Conservation (phyloP, 2,329 filamentous ascomycete species). For the Tolypocladium pustulatum region DNA sequence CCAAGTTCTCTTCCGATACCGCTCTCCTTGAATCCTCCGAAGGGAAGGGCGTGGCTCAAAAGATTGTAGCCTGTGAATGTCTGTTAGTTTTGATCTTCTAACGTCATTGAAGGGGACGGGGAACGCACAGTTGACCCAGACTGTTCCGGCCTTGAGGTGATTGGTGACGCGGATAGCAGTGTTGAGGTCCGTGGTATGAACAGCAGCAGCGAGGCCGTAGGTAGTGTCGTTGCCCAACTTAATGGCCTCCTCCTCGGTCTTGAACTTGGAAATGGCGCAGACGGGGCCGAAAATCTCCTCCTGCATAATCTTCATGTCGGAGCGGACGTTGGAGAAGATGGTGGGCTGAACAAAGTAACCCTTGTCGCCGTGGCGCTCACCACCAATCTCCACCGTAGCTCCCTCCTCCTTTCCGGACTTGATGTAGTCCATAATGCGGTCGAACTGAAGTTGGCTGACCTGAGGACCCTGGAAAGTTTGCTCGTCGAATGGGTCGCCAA, state of each 20-base stretch:
- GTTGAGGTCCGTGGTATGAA: constrained; percentile 76
- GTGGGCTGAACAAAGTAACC: constrained; percentile 89
- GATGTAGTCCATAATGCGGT: constrained; percentile 79
- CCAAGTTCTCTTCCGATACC: constrained; percentile 71
- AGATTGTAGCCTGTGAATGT: constrained; percentile 48
- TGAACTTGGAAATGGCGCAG: constrained; percentile 77
- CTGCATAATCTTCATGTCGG: constrained; percentile 84
- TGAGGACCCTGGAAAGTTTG: constrained; percentile 84
- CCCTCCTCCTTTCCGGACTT: constrained; percentile 53
- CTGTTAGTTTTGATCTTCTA: neutral
- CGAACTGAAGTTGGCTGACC: constrained; percentile 75
- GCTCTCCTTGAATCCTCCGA: constrained; percentile 69
- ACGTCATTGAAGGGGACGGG: no score
- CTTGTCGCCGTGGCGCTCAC: constrained; percentile 52
- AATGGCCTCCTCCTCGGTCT: constrained; percentile 69
- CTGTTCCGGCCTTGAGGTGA: constrained; percentile 58
- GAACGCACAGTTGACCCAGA: constrained; percentile 40
- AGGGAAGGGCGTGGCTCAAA: constrained; percentile 52
- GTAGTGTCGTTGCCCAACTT: constrained; percentile 61
- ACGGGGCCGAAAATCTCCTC: constrained; percentile 92
- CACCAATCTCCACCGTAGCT: constrained; percentile 47
- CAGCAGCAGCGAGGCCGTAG: constrained; percentile 74
- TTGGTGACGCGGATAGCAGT: constrained; percentile 74
- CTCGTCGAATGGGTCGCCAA: constrained; percentile 71
- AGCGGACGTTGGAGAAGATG: constrained; percentile 72